Conservation (phyloP, 352 stramenopile genomes). For the Phytophthora europaea region DNA sequence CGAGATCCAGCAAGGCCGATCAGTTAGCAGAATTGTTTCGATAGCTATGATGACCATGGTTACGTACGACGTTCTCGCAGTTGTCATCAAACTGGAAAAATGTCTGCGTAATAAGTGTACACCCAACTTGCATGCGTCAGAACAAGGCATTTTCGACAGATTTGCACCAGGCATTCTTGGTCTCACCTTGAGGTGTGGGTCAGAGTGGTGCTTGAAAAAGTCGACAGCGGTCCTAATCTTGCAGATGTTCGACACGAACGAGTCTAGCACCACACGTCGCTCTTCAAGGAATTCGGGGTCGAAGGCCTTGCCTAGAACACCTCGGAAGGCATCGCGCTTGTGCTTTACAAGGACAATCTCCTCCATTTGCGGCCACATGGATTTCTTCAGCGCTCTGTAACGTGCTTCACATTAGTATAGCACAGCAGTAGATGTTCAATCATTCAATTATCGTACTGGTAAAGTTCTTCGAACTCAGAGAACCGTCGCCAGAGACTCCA, state of each 20-base stretch:
- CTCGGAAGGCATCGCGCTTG: slow-evolving; percentile 59
- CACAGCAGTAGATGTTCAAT: not conserved
- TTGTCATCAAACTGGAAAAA: slow-evolving; percentile 77
- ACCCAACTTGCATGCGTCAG: not conserved
- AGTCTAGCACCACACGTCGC: slow-evolving; percentile 61
- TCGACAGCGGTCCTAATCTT: slow-evolving; percentile 51
- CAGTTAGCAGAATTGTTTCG: not conserved
- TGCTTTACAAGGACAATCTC: slow-evolving; percentile 65
- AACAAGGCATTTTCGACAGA: not conserved
- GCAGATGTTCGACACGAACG: slow-evolving; percentile 58
- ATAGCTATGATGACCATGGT: not conserved
- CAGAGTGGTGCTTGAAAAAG: slow-evolving; percentile 69
- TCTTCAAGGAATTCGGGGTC: slow-evolving; percentile 72
- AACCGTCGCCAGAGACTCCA: slow-evolving; percentile 78
- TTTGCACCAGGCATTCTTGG: not conserved
- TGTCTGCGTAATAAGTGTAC: slow-evolving; percentile 20
- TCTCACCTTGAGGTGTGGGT: slow-evolving; percentile 55
- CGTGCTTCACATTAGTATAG: not conserved
- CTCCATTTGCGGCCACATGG: slow-evolving; percentile 55
- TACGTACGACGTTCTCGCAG: slow-evolving; percentile 65
- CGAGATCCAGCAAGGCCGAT: not conserved
- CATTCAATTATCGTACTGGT: slow-evolving; percentile 43
- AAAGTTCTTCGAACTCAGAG: slow-evolving; percentile 68
- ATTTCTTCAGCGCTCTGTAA: slow-evolving; percentile 50
- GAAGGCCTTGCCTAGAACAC: slow-evolving; percentile 58